Evolutionary conservation across 257 asterid species (phyloP).

Genomic region (Cynanchum wilfordii): DNA sequence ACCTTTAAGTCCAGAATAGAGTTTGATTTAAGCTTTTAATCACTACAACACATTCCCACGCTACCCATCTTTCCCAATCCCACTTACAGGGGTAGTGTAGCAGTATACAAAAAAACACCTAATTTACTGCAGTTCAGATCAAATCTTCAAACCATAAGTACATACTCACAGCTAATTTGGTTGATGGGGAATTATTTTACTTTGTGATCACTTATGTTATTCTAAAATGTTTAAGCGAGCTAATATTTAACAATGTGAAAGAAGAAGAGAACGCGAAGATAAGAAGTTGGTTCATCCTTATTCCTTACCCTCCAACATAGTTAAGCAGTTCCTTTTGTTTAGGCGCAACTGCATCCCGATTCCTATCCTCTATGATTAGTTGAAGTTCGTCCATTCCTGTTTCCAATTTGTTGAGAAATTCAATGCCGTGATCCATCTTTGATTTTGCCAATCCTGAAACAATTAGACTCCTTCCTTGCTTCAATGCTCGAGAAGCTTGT

Average conservation of each 20-base stretch:
- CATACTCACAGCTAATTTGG: not conserved
- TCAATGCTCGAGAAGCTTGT: conserved; percentile 78
- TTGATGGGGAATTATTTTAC: not conserved
- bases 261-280: not conserved
- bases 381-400: conserved; percentile 74
- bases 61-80: not conserved
- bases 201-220: not conserved
- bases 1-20: conserved; percentile 20
- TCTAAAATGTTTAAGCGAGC: not conserved
- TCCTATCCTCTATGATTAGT: conserved; percentile 66
- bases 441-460: conserved; percentile 82
- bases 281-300: conserved; percentile 36
- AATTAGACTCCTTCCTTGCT: conserved; percentile 70
- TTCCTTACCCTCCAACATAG: conserved; percentile 97
- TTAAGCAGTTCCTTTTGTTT: conserved; percentile 94
- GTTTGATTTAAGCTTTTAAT: not conserved
- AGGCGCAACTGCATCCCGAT: conserved; percentile 74
- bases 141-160: not conserved
- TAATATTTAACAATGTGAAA: not conserved
- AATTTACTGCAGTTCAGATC: not conserved
- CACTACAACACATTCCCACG: not conserved
- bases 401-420: conserved; percentile 74
- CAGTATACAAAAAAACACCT: not conserved
- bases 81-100: not conserved
- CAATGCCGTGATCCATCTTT: conserved; percentile 73